A percentile compares a stretch with the other conserved stretches of the same genome.
These are phyloP conservation scores for Chytridium lagenaria DNA, from an alignment of 371 early-diverging fungal species.

Conservation along the genomic window DNA sequence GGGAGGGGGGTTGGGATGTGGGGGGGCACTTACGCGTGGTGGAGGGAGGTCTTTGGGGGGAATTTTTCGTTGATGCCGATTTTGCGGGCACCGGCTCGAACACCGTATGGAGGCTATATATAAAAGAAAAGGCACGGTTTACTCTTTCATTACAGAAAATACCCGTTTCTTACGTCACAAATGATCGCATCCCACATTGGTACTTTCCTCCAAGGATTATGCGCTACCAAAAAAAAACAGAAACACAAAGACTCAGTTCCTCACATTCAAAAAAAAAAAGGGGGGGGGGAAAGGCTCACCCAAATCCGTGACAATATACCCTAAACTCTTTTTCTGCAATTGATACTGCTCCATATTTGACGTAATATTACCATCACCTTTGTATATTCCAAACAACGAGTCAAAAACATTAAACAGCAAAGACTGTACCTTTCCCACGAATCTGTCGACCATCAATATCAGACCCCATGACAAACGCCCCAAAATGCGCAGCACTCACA, in stretches of 20 bases:
- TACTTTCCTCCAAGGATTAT: slow-evolving; percentile 80
- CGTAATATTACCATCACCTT: slow-evolving; percentile 54
- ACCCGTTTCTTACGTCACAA: slow-evolving; percentile 58
- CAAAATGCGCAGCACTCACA: slow-evolving; percentile 91
- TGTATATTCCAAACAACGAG: neutral
- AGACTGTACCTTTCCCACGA: slow-evolving; percentile 85
- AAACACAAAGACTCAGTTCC: too few relatives aligned
- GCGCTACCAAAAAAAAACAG: slow-evolving; percentile 42
- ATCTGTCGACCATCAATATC: slow-evolving; percentile 98
- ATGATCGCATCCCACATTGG: slow-evolving; percentile 62
- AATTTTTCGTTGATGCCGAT: slow-evolving; percentile 69
- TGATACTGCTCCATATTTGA: slow-evolving; percentile 88
- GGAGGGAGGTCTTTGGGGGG: slow-evolving; percentile 42
- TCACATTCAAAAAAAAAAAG: too few relatives aligned
- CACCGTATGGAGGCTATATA: slow-evolving; percentile 93
- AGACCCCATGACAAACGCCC: slow-evolving; percentile 88
- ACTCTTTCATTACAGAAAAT: slow-evolving; percentile 4
- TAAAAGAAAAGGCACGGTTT: neutral
- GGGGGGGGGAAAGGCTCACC: too few relatives aligned
- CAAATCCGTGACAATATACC: slow-evolving; percentile 85
- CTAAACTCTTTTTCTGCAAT: slow-evolving; percentile 75
- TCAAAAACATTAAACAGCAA: too few relatives aligned
- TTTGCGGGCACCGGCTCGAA: slow-evolving; percentile 95
- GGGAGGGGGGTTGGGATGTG: too few relatives aligned
- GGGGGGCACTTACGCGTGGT: slow-evolving; percentile 62